Percentiles rank a stretch among this genome's conserved stretches.
phyloP scores from a whole-genome alignment of 371 early-diverging fungal genomes.

The Mortierella sp. region DNA sequence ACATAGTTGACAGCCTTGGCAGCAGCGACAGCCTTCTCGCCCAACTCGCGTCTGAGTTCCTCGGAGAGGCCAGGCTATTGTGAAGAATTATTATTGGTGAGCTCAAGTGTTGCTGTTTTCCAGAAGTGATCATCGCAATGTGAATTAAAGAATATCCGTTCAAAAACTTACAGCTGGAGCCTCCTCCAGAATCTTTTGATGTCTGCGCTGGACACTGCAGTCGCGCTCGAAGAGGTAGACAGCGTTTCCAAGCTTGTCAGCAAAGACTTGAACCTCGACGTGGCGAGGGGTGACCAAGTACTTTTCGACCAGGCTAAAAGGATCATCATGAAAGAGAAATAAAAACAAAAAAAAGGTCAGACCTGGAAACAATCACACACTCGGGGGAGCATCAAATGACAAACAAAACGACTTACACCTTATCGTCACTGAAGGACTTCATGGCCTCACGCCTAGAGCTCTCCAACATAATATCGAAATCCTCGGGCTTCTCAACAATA shows the following conservation, averaged over 20 bases:
- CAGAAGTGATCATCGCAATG: no score
- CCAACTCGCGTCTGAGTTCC: slow-evolving; percentile 81
- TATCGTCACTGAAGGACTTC: slow-evolving; percentile 93
- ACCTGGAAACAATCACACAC: not conserved
- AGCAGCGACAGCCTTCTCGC: slow-evolving; percentile 92
- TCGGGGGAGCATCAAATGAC: not conserved
- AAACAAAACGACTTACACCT: slow-evolving; percentile 60
- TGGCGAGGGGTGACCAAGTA: slow-evolving; percentile 89
- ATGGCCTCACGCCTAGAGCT: slow-evolving; percentile 87
- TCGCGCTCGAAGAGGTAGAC: slow-evolving; percentile 97
- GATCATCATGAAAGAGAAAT: no score
- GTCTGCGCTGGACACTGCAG: slow-evolving; percentile 97
- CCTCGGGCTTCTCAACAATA: slow-evolving; percentile 79
- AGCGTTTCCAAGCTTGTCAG: slow-evolving; percentile 88
- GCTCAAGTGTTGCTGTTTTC: no score
- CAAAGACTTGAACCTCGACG: slow-evolving; percentile 97
- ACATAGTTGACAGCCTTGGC: slow-evolving; percentile 93
- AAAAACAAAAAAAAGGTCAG: not conserved
- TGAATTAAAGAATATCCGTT: not conserved
- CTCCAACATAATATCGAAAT: slow-evolving; percentile 89
- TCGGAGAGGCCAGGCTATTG: slow-evolving; percentile 75
- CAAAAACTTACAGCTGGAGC: slow-evolving; percentile 68
- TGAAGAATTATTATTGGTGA: no score
- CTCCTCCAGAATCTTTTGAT: slow-evolving; percentile 98
- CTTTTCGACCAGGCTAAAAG: slow-evolving; percentile 82